Conservation (phyloP, 805 yeast genomes). For the Wickerhamomyces xylosicus region DNA sequence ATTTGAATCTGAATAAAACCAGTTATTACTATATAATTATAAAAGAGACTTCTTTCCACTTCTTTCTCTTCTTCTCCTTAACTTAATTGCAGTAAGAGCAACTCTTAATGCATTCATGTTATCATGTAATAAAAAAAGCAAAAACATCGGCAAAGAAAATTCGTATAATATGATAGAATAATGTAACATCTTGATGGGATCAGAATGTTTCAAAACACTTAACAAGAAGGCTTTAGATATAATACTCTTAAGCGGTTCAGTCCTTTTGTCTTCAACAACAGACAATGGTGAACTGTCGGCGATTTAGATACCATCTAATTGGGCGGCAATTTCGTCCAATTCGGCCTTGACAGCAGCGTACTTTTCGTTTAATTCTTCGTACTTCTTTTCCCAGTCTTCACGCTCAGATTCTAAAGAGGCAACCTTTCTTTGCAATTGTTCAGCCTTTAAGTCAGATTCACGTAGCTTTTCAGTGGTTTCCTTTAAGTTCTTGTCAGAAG, state of each 20-base stretch:
- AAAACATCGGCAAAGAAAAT: background rate
- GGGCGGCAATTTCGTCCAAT: conserved; percentile 93
- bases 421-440: conserved; percentile 91
- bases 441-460: conserved; percentile 92
- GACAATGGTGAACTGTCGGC: background rate
- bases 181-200: background rate
- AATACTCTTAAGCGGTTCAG: background rate
- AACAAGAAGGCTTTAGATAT: background rate
- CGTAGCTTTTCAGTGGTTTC: conserved; percentile 91
- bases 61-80: background rate
- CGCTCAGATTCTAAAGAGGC: conserved; percentile 86
- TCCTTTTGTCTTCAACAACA: background rate
- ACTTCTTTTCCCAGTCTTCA: conserved; percentile 83
- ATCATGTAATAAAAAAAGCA: background rate
- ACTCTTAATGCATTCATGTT: background rate
- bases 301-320: conserved; percentile 53
- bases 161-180: background rate
- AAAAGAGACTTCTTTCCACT: background rate
- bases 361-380: conserved; percentile 77
- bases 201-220: background rate
- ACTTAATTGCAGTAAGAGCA: background rate
- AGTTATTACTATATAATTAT: no score
- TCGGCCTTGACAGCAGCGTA: conserved; percentile 82
- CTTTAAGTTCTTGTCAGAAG: conserved; percentile 80
- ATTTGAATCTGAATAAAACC: background rate